Evolutionary conservation across 2,329 filamentous ascomycete species (phyloP).

Genomic region (Talaromyces sp.): DNA sequence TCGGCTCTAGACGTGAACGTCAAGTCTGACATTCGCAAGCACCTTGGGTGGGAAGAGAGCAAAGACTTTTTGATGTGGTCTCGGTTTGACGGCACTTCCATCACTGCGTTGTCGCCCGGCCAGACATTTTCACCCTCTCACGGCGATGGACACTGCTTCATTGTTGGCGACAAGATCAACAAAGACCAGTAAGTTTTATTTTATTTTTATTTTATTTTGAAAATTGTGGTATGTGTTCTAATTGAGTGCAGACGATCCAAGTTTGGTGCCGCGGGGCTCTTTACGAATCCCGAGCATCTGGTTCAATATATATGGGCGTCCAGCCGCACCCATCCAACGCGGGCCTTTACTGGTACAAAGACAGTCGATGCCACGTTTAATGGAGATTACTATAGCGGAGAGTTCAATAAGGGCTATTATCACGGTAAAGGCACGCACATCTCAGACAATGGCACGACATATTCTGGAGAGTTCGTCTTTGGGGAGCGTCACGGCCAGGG

Average conservation of each 20-base stretch:
- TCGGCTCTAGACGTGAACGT: constrained; percentile 37
- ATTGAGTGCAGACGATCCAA: constrained; percentile 23
- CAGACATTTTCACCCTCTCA: constrained; percentile 32
- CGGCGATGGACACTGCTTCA: constrained; percentile 36
- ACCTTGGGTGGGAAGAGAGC: constrained; percentile 32
- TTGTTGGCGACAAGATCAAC: constrained; percentile 37
- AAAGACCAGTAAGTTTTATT: constrained; percentile 30
- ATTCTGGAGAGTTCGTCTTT: constrained; percentile 52
- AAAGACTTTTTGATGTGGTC: constrained; percentile 43
- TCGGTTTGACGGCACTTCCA: constrained; percentile 33
- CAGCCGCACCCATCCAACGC: constrained; percentile 42
- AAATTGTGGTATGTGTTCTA: neutral
- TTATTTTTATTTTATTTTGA: neutral
- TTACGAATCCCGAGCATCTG: constrained; percentile 35
- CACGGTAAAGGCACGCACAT: constrained; percentile 55
- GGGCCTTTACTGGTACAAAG: constrained; percentile 42
- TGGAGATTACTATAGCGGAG: constrained; percentile 53
- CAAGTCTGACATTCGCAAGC: constrained; percentile 35
- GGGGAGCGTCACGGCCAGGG: constrained; percentile 53
- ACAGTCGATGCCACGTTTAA: constrained; percentile 52
- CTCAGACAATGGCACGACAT: constrained; percentile 51
- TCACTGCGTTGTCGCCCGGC: constrained; percentile 29
- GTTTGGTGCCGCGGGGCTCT: constrained; percentile 29
- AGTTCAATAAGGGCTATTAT: constrained; percentile 45
- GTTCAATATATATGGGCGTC: constrained; percentile 43